Evolutionary conservation across 23 red algal species (phyloP), one percentile per base, ranked within the genome.

Genomic region (Gracilaria vermiculophylla): DNA sequence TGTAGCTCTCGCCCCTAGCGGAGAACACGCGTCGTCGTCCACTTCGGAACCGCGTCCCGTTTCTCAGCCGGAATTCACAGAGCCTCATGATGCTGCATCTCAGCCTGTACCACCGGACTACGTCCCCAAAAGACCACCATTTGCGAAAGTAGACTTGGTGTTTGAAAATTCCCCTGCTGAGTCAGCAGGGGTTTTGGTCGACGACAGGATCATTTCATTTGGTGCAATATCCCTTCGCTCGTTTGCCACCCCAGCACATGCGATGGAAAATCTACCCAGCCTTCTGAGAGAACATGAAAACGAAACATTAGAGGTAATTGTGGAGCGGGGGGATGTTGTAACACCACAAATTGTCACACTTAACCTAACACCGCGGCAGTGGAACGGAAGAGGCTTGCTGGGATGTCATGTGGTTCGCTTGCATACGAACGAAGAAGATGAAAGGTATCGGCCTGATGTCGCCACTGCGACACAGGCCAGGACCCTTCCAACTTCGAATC

Each of bases 81-180:
- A 56, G 25, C 73, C 80, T 21, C 57, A 85, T 4, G 80, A 69
- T 32, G 55, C 58, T 11, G 52, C 35, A 51, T 85, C 80, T 31
- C 39, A 64, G 10, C 44, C 80, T 19, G 36, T 51, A 33, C 80
- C 55, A 28, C 29, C 45, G 19, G 53, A 44, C 8, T 11, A 39
- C 49, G 36, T 33, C 15, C 72, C 58, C 6, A 33, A 48, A 53
- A 44, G 65, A 15, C 47, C 28, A 73, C 48, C 80, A 76, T 94
- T 94, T 82, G 92, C 92, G 1, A 33, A 69, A 32, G 62, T 94
- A n/a, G 92, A 88, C 29, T 40, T 81, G 19, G 92, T 94, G 21
- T 50, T 73, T 23, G 56, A 69, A 20, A 57, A 79, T 25, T 87
- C 81, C 21, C 92, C 92, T 28, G 82, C 92, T 40, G 55, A 65